Evolutionary conservation across 306 rosid species (phyloP).

Genomic region (Pterocarpus santalinus): DNA sequence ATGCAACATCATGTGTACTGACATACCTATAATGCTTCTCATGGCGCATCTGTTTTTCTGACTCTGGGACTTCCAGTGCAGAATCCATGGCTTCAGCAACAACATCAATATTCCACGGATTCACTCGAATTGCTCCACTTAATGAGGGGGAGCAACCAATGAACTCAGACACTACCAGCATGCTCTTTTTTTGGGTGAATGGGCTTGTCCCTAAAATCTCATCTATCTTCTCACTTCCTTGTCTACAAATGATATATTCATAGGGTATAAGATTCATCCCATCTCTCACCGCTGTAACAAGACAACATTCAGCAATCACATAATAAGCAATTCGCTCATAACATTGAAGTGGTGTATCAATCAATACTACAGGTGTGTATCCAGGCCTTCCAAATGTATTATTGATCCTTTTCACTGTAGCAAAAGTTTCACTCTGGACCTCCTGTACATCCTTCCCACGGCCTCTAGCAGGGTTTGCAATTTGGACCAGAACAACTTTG

Average conservation of each 20-base stretch:
- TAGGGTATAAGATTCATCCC: constrained; percentile 97
- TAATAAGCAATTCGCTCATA: constrained; percentile 85
- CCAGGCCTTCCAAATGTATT: constrained; percentile 68
- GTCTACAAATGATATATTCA: constrained; percentile 83
- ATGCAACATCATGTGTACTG: constrained; percentile 89
- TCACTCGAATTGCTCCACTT: constrained; percentile 90
- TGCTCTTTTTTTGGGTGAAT: constrained; percentile 66
- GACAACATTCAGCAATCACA: constrained; percentile 85
- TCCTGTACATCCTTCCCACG: constrained; percentile 88
- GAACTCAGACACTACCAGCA: constrained; percentile 89
- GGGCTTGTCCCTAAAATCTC: constrained; percentile 64
- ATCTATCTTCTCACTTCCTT: constrained; percentile 81
- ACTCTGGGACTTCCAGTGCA: constrained; percentile 66
- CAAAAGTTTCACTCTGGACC: constrained; percentile 74
- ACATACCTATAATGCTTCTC: constrained; percentile 92
- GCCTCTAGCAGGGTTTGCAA: constrained; percentile 93
- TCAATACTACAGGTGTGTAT: constrained; percentile 82
- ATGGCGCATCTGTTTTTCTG: constrained; percentile 85
- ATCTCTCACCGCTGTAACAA: constrained; percentile 93
- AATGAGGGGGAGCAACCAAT: constrained; percentile 94
- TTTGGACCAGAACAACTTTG: constrained; percentile 80
- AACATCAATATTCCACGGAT: constrained; percentile 92
- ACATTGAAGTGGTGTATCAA: constrained; percentile 75
- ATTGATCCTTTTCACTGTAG: constrained; percentile 74
- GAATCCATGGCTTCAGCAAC: constrained; percentile 94